Evolutionary conservation across 257 asterid genomes (phyloP).

Genomic region (Jasminum sambac): DNA sequence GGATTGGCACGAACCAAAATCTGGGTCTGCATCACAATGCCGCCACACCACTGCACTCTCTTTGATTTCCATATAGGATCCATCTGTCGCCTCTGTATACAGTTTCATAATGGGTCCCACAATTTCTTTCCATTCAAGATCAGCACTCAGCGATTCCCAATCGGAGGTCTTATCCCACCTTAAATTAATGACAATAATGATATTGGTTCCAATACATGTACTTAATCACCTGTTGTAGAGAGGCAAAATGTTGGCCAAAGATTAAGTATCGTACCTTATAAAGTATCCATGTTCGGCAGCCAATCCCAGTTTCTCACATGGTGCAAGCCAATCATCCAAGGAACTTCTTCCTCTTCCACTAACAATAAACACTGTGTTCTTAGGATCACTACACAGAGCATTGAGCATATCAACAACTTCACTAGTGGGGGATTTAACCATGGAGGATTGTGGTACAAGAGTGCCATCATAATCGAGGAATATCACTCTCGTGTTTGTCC

Average conservation of each 20-base stretch:
- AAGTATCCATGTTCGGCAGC: constrained; percentile 59
- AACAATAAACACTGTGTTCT: constrained; percentile 46
- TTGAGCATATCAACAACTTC: constrained; percentile 36
- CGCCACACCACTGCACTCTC: constrained; percentile 56
- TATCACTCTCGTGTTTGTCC: constrained; percentile 44
- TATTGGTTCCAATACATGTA: constrained; percentile 3
- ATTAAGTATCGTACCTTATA: constrained; percentile 28
- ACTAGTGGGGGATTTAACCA: constrained; percentile 35
- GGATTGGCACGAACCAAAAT: constrained; percentile 51
- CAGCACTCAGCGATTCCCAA: constrained; percentile 44
- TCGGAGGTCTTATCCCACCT: constrained; percentile 40
- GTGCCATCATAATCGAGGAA: constrained; percentile 59
- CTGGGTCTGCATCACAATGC: constrained; percentile 44
- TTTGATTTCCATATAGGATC: constrained; percentile 44
- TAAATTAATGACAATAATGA: constrained; percentile 7
- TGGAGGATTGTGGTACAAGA: constrained; percentile 40
- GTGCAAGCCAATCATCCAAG: constrained; percentile 45
- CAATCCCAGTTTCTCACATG: constrained; percentile 42
- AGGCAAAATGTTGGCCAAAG: neutral
- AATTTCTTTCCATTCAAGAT: constrained; percentile 46
- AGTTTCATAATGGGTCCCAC: constrained; percentile 50
- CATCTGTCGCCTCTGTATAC: constrained; percentile 50
- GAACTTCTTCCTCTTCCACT: constrained; percentile 50
- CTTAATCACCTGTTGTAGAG: neutral
- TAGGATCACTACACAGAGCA: constrained; percentile 40